Base-by-base conservation (phyloP, 768 basidiomycete genomes). In the Rickenella mellea region DNA sequence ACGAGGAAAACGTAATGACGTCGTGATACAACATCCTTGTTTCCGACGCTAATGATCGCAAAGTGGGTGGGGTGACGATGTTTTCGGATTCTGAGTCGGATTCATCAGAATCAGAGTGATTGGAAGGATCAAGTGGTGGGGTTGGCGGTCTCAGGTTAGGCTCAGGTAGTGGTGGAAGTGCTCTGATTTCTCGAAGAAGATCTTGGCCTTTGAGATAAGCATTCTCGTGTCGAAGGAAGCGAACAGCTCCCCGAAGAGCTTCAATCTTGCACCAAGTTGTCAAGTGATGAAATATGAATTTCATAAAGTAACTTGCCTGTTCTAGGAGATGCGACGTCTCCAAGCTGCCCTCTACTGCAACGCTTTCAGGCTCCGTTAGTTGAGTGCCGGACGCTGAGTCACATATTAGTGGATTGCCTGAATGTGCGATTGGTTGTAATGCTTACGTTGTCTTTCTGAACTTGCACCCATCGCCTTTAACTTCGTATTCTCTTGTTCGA, bases 171-270 rank as follows among this genome's bases (percentile, higher is more conserved):
- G 67, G 66, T 14, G 84, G 85, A 0, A 98, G 69, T 5, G 77
- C 55, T 48, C 83, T 76, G 42, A 98, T 80, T 51, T 90, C 86
- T 40, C 74, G 72, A 45, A 97, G 76, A 0, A 98, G 73, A 52
- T 93, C 90, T 59, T 90, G 87, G 2, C 91, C 89, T 56, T 86
- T 92, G 63, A 98, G 80, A 56, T 88, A 91, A 2, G 88, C 76
- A 57, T 98, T 98, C 61, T 98, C 93, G 27, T 73, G 80, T 19
- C 93, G 80, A n/a, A 99, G 69, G 76, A 86, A 97, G 15, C 89
- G 79, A 22, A 98, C 78, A 0, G 93, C 87, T 5, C 83, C 81
- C 29, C 89, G 84, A n/a, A 97, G 73, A 11, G 84, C 85, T 35
- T 94, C 87, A 55, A 97, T 80, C 84, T 91, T 47, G 53, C 49